Base-by-base conservation (phyloP, 495 filamentous ascomycete species). In the Tuber umbilicatum region DNA sequence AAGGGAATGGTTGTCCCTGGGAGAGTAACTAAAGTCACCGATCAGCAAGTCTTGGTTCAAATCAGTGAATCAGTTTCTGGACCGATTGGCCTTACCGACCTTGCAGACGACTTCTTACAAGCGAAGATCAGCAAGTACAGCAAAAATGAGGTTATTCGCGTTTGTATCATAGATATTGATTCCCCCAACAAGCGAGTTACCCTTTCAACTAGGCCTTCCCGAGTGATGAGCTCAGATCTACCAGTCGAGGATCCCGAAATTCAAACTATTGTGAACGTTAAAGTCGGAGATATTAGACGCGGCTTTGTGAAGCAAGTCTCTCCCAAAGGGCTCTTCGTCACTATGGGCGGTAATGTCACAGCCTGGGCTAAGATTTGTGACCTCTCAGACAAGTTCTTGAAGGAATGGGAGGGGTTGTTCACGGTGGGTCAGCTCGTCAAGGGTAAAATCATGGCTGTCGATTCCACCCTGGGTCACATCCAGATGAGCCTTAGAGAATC, bases 401-500 rank as follows among this genome's bases (percentile, higher is more conserved):
- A 97, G 83, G 93, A 97, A 69, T 99, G 95, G 95, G 97, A 97
- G 85, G 87, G 91, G n/a, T 84, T 88, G 23, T 97, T 93, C 85
- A 88, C 94, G 76, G 84, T 91, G 45, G 92, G 93, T 80, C 93
- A 97, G 83, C 86, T 99, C 27, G 92, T 99, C 40, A 94, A 91
- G 83, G 95, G 93, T 70, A 92, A 92, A 69, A 86, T 99, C 79
- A 89, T 91, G 38, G 83, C 87, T 5, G 87, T 92, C 6, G 89
- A 96, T 75, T 73, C 84, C 17, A 84, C 84, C 72, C 83, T 89
- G n/a, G 88, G 89, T 73, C 91, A 91, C 79, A 79, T 97, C 64
- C 92, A 95, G 82, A 87, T 99, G 87, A 95, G 89, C 78, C 83
- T 99, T 83, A 97, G 94, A 83, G 87, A 89, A 38, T 97, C 94